These are phyloP conservation scores for Wallemia mellicola DNA, from an alignment of 1,284 basidiomycete species.

Conservation along the genomic window DNA sequence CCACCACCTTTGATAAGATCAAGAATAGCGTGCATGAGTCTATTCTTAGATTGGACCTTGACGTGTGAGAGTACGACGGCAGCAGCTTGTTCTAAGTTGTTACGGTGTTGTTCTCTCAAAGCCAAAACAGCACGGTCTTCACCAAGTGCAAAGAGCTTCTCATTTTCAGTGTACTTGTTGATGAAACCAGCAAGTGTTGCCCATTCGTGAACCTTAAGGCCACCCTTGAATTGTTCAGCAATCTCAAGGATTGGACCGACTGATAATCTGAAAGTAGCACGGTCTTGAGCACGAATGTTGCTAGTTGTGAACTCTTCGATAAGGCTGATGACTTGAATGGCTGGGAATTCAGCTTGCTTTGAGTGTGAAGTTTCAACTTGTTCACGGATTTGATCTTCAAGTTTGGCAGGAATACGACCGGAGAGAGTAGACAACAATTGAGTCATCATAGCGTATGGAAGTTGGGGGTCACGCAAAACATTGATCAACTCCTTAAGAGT, in stretches of 20 bases:
- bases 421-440: conserved; percentile 67
- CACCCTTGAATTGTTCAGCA: conserved; percentile 50
- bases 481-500: conserved; percentile 54
- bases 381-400: conserved; percentile 60
- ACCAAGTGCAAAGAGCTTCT: conserved; percentile 56
- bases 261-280: conserved; percentile 39
- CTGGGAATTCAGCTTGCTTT: conserved; percentile 60
- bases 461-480: conserved; percentile 47
- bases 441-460: conserved; percentile 62
- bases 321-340: conserved; percentile 43
- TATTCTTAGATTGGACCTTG: conserved; percentile 76
- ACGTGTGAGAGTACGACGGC: conserved; percentile 74
- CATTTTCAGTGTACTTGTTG: conserved; percentile 46
- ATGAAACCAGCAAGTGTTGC: conserved; percentile 40
- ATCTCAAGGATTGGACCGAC: conserved; percentile 42
- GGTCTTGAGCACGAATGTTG: conserved; percentile 45
- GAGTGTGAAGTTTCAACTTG: conserved; percentile 43
- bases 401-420: conserved; percentile 70
- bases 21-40: conserved; percentile 52
- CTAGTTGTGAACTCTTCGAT: conserved; percentile 64
- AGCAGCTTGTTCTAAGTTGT: conserved; percentile 66
- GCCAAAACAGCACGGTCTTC: conserved; percentile 69
- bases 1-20: conserved; percentile 52
- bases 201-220: conserved; percentile 65
- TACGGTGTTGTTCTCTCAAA: conserved; percentile 72